Base-by-base conservation (phyloP, 192 early-diverging fungal genomes). In the Backusella liffmaniae region DNA sequence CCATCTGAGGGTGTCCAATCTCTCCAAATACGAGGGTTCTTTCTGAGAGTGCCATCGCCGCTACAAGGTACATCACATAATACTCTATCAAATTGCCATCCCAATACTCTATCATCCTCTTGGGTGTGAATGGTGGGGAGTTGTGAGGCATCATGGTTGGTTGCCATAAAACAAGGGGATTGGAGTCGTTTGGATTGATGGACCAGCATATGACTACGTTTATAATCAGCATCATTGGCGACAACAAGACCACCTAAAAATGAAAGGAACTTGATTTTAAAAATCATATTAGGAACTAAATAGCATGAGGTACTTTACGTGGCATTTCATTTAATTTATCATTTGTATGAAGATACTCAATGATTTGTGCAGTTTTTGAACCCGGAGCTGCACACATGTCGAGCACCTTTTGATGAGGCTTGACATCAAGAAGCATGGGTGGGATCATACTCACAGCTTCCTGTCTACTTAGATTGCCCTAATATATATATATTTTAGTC, bases 361-460 rank as follows among this genome's bases (percentile, higher is more conserved):
- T 84, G 56, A 94, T 86, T 88, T 98, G 98, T 39, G 94, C 95
- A 32, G 98, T 98, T 85, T 99, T 99, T 76, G 94, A 96, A 75
- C 98, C 98, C 15, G 98, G 98, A 42, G 98, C 96, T 37, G 98
- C 98, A 80, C 98, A 99, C 97, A 95, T 98, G 68, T 96, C 94
- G 77, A 94, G 83, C 26, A 89, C 70, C 12, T 29, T 51, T 79
- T 99, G 96, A 66, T 92, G 83, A 15, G 95, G 90, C 80, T 94
- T 85, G 32, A 98, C 92, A 79, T 97, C 95, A 72, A 99, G 84
- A 36, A 98, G 79, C 73, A 96, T 83, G 37, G 94, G 93, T 16
- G 98, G 98, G 77, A 98, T 95, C 98, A 99, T 99, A 84, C 92
- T 94, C 67, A 98, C 97, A 5, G 92, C 94, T 77, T 98, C 97